These are phyloP conservation scores for Arthrinium puccinioides DNA, from an alignment of 2,329 filamentous ascomycete species.

Conservation along the genomic window DNA sequence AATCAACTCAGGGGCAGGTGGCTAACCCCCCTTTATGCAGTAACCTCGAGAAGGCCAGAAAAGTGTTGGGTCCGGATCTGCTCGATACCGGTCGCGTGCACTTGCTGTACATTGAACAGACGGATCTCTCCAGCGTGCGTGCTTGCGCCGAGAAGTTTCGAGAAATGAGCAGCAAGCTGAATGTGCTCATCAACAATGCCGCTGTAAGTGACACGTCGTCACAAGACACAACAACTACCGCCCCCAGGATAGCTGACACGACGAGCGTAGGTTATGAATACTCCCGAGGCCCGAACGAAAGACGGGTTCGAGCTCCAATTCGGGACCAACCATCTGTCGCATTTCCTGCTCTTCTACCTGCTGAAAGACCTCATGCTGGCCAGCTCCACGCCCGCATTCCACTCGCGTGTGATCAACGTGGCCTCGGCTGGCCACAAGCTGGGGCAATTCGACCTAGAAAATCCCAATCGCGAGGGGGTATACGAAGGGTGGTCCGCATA, in stretches of 20 bases:
- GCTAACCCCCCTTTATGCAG: no score
- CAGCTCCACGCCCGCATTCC: constrained; percentile 20
- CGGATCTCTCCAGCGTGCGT: constrained; percentile 1
- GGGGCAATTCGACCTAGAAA: constrained; percentile 5
- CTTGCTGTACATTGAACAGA: constrained; percentile 17
- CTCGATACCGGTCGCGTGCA: constrained; percentile 18
- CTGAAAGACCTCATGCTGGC: constrained; percentile 10
- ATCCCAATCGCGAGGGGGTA: constrained; percentile 11
- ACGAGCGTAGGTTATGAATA: constrained; percentile 9
- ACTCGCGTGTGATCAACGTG: constrained; percentile 10
- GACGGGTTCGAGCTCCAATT: constrained; percentile 3
- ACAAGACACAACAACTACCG: no score
- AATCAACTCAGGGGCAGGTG: no score
- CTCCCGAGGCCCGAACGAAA: neutral
- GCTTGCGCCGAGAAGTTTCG: constrained; percentile 1
- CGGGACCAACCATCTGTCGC: constrained; percentile 3
- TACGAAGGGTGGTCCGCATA: constrained; percentile 30
- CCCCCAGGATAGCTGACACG: no score
- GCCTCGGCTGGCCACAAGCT: constrained; percentile 6
- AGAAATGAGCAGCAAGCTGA: neutral
- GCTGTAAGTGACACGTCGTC: constrained; percentile 9
- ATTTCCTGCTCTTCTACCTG: constrained; percentile 1
- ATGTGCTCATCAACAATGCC: constrained; percentile 3
- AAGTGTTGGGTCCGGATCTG: constrained; percentile 18
- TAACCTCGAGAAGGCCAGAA: constrained; percentile 26